phyloP scores from a whole-genome alignment of 371 early-diverging fungal genomes.

The Haplosporangium sp. region DNA sequence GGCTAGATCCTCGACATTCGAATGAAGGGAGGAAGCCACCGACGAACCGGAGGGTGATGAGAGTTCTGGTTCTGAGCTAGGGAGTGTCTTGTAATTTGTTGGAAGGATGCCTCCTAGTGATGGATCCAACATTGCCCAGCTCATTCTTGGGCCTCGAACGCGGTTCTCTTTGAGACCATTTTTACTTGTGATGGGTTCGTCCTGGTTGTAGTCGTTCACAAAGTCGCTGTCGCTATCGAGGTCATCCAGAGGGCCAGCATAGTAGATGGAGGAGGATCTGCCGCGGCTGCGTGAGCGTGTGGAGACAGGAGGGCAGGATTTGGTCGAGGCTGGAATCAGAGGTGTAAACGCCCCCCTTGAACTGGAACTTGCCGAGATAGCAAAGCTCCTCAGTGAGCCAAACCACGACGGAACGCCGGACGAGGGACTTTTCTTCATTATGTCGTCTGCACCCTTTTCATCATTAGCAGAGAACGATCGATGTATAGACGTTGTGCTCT shows the following conservation, averaged over 20 bases:
- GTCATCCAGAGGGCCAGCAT: slow-evolving; percentile 16
- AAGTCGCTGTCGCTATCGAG: slow-evolving; percentile 27
- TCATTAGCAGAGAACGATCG: neutral
- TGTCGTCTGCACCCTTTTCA: neutral
- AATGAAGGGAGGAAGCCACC: slow-evolving; percentile 13
- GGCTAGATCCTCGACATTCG: slow-evolving; percentile 17
- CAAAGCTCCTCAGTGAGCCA: slow-evolving; percentile 43
- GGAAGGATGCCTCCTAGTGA: slow-evolving; percentile 30
- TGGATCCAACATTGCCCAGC: slow-evolving; percentile 36
- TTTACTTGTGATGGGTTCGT: slow-evolving; percentile 32
- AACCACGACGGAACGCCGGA: slow-evolving; percentile 37
- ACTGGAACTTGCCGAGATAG: slow-evolving; percentile 35
- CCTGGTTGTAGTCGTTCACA: slow-evolving; percentile 6
- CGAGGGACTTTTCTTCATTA: neutral
- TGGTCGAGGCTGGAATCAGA: slow-evolving; percentile 11
- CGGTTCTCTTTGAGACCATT: slow-evolving; percentile 50
- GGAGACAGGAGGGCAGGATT: slow-evolving; percentile 6
- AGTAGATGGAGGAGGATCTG: slow-evolving; percentile 42
- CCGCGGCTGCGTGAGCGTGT: slow-evolving; percentile 19
- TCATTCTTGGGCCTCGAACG: slow-evolving; percentile 32
- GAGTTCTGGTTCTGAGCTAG: slow-evolving; percentile 20
- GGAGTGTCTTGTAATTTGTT: slow-evolving; percentile 18
- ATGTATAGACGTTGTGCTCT: neutral
- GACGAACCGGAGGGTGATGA: slow-evolving; percentile 27
- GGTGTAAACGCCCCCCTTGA: slow-evolving; percentile 44